Evolutionary conservation across 108 stramenopile genomes (phyloP).

Genomic region (Cyclotella atomus): DNA sequence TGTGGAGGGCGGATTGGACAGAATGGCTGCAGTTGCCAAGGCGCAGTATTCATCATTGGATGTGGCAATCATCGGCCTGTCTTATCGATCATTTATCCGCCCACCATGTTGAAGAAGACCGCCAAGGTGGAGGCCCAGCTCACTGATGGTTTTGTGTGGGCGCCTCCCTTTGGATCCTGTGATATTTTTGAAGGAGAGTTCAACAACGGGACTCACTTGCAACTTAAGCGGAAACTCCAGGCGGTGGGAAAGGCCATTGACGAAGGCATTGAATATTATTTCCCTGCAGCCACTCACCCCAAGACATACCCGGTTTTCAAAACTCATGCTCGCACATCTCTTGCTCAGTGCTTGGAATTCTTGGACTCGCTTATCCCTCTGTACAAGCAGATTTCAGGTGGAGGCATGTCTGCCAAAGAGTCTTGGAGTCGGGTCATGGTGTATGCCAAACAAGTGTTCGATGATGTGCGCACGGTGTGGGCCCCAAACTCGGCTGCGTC

Average conservation of each 20-base stretch:
- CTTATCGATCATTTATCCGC: constrained; percentile 4
- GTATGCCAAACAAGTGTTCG: not conserved
- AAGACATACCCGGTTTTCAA: not conserved
- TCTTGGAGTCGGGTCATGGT: not conserved
- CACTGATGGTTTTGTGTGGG: not conserved
- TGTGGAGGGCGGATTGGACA: not conserved
- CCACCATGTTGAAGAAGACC: not conserved
- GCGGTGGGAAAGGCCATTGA: not conserved
- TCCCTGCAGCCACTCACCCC: not conserved
- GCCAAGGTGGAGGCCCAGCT: not conserved
- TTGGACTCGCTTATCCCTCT: constrained; percentile 1
- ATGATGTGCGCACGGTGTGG: not conserved
- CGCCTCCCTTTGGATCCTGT: not conserved
- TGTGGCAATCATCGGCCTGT: not conserved
- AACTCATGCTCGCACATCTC: not conserved
- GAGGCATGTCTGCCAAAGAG: constrained; percentile 2
- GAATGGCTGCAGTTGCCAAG: constrained; percentile 1
- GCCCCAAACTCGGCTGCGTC: not conserved
- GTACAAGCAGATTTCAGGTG: not conserved
- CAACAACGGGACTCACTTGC: not conserved
- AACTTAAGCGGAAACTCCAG: not conserved
- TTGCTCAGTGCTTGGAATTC: not conserved
- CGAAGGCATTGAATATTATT: constrained; percentile 3
- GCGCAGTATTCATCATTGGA: not conserved
- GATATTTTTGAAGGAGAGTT: constrained; percentile 5